Percentiles rank a stretch among this genome's conserved stretches.
Conservation (phyloP, 139 green algal species). For the Chlorella vulgaris region DNA sequence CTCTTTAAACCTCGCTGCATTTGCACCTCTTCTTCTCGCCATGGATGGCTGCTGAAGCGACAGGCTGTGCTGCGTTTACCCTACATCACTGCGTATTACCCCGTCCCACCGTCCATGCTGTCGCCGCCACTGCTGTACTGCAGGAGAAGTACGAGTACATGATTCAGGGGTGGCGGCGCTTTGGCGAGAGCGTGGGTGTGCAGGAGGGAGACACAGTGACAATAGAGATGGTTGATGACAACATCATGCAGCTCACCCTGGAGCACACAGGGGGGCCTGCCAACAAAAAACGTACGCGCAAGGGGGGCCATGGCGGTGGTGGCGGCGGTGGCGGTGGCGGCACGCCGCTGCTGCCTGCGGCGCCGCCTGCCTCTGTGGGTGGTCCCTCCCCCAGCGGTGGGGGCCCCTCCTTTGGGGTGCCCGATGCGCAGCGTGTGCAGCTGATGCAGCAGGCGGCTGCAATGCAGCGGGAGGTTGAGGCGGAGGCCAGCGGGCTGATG, state of each 20-base stretch:
- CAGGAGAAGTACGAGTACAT: slow-evolving; percentile 59
- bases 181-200: slow-evolving; percentile 25
- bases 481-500: background rate
- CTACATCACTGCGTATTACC: background rate
- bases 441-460: background rate
- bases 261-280: background rate
- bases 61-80: background rate
- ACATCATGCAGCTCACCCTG: slow-evolving; percentile 17
- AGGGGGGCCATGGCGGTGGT: background rate
- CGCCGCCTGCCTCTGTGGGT: no score
- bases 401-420: background rate
- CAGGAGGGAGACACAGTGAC: slow-evolving; percentile 39
- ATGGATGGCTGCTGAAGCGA: no score
- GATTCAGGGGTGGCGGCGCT: slow-evolving; percentile 39
- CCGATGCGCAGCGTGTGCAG: background rate
- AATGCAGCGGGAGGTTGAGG: background rate
- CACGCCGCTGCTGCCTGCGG: no score
- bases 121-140: background rate
- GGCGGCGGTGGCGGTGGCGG: background rate
- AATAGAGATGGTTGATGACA: slow-evolving; percentile 32
- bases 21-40: no score
- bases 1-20: no score
- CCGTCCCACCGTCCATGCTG: background rate
- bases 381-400: background rate
- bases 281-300: background rate